These are phyloP conservation scores for Pythium folliculosum DNA, from an alignment of 352 stramenopile species.

Conservation along the genomic window DNA sequence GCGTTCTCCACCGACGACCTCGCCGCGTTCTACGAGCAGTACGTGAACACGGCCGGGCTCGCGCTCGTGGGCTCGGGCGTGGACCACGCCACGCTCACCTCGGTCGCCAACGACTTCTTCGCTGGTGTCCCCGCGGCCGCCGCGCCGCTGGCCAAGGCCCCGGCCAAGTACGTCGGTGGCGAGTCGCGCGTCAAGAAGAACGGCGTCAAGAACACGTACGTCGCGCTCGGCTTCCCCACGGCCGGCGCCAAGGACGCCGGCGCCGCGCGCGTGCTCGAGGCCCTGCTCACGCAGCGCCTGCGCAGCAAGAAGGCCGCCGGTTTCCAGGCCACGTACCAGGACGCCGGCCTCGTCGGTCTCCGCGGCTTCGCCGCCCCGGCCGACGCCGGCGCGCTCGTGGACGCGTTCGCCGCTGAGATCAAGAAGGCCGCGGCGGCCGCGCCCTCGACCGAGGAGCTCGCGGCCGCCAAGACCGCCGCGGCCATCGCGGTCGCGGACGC, in stretches of 20 bases:
- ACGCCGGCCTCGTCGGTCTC: conserved; percentile 65
- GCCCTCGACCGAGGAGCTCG: conserved; percentile 70
- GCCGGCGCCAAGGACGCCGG: conserved; percentile 54
- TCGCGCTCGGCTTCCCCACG: conserved; percentile 70
- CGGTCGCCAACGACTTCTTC: conserved; percentile 73
- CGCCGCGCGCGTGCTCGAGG: conserved; percentile 67
- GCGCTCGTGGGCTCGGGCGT: conserved; percentile 69
- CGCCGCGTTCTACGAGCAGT: conserved; percentile 61
- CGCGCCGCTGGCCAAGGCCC: conserved; percentile 26
- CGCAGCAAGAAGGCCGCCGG: conserved; percentile 61
- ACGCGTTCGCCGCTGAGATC: conserved; percentile 71
- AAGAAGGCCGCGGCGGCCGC: conserved; percentile 68
- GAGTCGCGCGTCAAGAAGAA: conserved; percentile 75
- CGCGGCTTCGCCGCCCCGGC: conserved; percentile 52
- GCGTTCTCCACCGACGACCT: conserved; percentile 51
- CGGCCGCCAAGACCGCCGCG: conserved; percentile 67
- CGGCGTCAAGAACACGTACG: conserved; percentile 59
- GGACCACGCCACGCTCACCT: conserved; percentile 57
- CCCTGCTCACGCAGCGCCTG: conserved; percentile 58
- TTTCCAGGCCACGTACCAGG: conserved; percentile 67
- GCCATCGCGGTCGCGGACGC: conserved; percentile 44
- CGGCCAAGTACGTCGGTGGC: conserved; percentile 73
- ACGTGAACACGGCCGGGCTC: conserved; percentile 63
- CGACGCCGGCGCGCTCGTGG: conserved; percentile 61
- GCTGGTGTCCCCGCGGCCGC: conserved; percentile 36